Conservation (phyloP, 2,329 filamentous ascomycete genomes). For the Tolypocladium tundrense region DNA sequence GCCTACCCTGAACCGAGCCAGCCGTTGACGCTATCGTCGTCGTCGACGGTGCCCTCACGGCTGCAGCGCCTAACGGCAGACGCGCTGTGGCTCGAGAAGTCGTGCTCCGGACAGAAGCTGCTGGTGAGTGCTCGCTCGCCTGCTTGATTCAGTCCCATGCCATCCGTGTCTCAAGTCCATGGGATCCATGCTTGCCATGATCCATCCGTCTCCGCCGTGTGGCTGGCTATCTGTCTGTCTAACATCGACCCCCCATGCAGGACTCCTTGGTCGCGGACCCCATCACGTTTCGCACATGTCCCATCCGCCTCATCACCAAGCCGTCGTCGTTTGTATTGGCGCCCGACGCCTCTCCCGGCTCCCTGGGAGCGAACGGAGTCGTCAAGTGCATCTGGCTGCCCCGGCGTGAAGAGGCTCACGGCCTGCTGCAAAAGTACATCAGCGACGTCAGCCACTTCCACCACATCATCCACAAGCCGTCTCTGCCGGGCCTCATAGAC, state of each 20-base stretch:
- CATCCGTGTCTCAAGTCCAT: background rate
- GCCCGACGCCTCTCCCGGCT: constrained; percentile 10
- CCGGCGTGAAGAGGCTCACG: constrained; percentile 18
- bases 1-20: constrained; percentile 1
- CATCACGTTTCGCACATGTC: constrained; percentile 21
- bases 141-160: background rate
- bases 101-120: constrained; percentile 18
- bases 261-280: constrained; percentile 19
- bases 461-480: constrained; percentile 19
- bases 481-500: constrained; percentile 16
- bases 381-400: constrained; percentile 24
- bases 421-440: constrained; percentile 19
- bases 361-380: constrained; percentile 14
- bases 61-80: constrained; percentile 23
- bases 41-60: constrained; percentile 14
- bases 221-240: background rate
- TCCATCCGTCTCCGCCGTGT: background rate
- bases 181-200: background rate
- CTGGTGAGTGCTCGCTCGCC: constrained; percentile 13
- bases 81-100: constrained; percentile 21
- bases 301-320: constrained; percentile 19
- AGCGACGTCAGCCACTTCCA: constrained; percentile 19
- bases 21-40: constrained; percentile 5
- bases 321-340: constrained; percentile 22
- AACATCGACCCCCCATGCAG: constrained; percentile 8